phyloP scores from a whole-genome alignment of 2,329 filamentous ascomycete species.

The Botryotinia calthae region DNA sequence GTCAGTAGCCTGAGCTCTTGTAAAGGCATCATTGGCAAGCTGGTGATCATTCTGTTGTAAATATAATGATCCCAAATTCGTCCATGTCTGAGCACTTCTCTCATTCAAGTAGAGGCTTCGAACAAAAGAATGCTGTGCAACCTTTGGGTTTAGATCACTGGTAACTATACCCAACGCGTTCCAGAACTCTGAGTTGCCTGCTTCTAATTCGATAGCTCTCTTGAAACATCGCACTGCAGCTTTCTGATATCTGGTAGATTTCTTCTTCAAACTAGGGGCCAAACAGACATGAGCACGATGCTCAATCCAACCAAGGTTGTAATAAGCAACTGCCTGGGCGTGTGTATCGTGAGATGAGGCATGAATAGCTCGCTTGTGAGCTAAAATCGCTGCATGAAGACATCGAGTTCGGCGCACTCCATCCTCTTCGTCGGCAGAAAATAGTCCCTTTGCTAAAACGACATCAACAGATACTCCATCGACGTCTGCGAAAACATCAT shows the following conservation, averaged over 20 bases:
- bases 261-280: conserved; percentile 51
- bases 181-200: conserved; percentile 95
- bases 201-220: conserved; percentile 89
- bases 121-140: conserved; percentile 91
- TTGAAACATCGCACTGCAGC: conserved; percentile 90
- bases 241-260: conserved; percentile 67
- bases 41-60: conserved; percentile 78
- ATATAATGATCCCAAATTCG: conserved; percentile 84
- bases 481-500: conserved; percentile 63
- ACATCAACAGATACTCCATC: conserved; percentile 58
- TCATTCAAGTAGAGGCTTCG: conserved; percentile 92
- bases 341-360: conserved; percentile 71
- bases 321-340: conserved; percentile 93
- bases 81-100: conserved; percentile 79
- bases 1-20: conserved; percentile 86
- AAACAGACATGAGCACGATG: conserved; percentile 73
- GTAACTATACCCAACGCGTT: conserved; percentile 92
- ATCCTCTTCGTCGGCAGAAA: conserved; percentile 36
- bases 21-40: conserved; percentile 88
- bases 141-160: conserved; percentile 76
- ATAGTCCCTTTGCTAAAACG: conserved; percentile 38
- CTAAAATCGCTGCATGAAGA: conserved; percentile 72
- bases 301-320: conserved; percentile 95
- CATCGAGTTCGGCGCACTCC: conserved; percentile 53
- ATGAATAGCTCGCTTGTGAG: conserved; percentile 82